Evolutionary conservation across 208 protist species (phyloP), one percentile per base, ranked within the genome.

Genomic region (Leishmania major): DNA sequence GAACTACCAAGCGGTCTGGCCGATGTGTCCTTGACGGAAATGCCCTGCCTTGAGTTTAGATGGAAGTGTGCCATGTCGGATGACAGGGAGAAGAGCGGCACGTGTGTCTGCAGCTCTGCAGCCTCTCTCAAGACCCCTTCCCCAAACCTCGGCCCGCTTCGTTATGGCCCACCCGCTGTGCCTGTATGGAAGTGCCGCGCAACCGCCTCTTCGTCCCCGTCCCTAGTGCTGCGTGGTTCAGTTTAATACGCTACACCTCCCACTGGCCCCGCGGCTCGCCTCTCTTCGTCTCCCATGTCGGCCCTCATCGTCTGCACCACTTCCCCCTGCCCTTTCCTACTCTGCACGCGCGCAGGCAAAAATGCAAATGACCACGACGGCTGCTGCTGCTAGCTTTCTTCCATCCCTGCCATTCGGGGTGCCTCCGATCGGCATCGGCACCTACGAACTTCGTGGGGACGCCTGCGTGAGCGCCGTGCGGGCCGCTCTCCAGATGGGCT

Each of bases 381-480:
- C 17, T 22, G 35, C 51, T 45, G 22, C 53, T 35, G 55, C 35
- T 25, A 4, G 6, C n/a, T 4, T 10, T 3, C 47, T 49, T 47
- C 53, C 31, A 31, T 31, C 25, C 22, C 55, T 75, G 35, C 70
- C 77, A n/a, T 73, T 70, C 43, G 73, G 74, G 57, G 85, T 96
- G 40, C 92, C 93, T 1, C 87, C 90, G 11, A 82, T 96, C 49
- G 95, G 95, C 55, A 87, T 96, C 55, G 95, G 94, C 64, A 97
- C 94, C 13, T 96, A 96, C 79, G 87, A 95, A 81, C 88, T 97
- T 19, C 83, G 88, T 43, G 93, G 93, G 11, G 89, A 93, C 22
- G 88, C 79, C 37, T 96, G 93, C 67, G 73, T 82, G 51, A 59
- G 66, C 3, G 89, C 91, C 1, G 95, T 98, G 3, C 45, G 77